phyloP scores from a whole-genome alignment of 1,284 basidiomycete genomes.

The Apiotrichum veenhuisii region DNA sequence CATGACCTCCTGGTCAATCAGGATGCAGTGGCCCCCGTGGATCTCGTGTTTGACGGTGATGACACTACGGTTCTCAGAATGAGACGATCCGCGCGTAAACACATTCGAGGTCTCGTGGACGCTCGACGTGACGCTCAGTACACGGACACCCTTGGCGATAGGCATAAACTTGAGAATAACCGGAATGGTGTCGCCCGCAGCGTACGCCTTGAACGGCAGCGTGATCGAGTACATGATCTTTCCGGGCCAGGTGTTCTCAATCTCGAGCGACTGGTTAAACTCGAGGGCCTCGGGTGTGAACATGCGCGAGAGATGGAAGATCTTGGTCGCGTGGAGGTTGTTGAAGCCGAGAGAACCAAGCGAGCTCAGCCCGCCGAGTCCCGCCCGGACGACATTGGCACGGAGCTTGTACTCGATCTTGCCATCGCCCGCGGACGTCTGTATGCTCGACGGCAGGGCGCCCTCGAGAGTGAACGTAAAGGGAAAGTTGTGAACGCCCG shows the following conservation, averaged over 20 bases:
- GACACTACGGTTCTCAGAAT: conserved; percentile 64
- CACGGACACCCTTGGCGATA: conserved; percentile 73
- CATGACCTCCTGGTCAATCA: conserved; percentile 26
- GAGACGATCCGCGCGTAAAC: conserved; percentile 59
- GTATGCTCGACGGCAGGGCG: conserved; percentile 70
- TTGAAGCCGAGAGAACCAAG: conserved; percentile 45
- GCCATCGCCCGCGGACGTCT: conserved; percentile 59
- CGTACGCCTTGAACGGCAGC: conserved; percentile 64
- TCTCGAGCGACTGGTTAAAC: conserved; percentile 88
- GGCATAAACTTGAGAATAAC: conserved; percentile 83
- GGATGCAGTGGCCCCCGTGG: conserved; percentile 57
- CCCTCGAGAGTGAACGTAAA: conserved; percentile 72
- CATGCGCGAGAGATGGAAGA: conserved; percentile 67
- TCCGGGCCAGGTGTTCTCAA: conserved; percentile 91
- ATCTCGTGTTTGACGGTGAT: conserved; percentile 69
- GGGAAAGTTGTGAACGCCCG: conserved; percentile 64
- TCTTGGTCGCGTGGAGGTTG: conserved; percentile 63
- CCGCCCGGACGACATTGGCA: conserved; percentile 70
- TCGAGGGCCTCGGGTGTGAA: conserved; percentile 79
- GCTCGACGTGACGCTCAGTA: conserved; percentile 63
- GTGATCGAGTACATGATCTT: conserved; percentile 85
- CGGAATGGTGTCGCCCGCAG: conserved; percentile 75
- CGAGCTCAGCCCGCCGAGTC: conserved; percentile 32
- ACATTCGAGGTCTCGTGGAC: conserved; percentile 68
- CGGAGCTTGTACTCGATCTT: conserved; percentile 80